Evolutionary conservation across 1,139 yeast genomes (phyloP).

Genomic region (Ogataea hybrid): DNA sequence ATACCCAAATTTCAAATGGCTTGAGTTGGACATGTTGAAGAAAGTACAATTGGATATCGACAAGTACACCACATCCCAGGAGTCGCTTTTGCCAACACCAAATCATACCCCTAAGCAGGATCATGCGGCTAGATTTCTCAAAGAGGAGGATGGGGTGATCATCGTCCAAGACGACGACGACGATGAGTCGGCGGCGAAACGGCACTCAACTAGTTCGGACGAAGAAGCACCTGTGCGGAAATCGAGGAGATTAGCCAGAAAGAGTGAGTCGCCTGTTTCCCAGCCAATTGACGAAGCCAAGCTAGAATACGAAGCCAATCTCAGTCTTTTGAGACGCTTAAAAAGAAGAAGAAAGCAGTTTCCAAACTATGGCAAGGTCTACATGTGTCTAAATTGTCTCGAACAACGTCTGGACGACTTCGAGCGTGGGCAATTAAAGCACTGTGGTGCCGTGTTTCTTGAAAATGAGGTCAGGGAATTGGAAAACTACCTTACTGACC

Average conservation of each 20-base stretch:
- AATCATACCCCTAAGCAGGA: constrained; percentile 21
- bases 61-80: constrained; percentile 2
- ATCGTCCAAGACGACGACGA: constrained; percentile 13
- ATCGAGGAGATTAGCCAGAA: constrained; percentile 18
- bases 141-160: constrained; percentile 25
- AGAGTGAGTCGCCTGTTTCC: constrained; percentile 5
- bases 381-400: constrained; percentile 22
- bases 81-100: constrained; percentile 26
- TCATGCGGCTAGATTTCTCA: constrained; percentile 13
- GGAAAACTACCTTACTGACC: constrained; percentile 15
- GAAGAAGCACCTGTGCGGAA: constrained; percentile 12
- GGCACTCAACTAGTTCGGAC: constrained; percentile 6
- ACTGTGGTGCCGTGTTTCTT: constrained; percentile 8
- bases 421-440: constrained; percentile 2
- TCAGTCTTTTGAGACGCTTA: constrained; percentile 16
- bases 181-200: constrained; percentile 18
- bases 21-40: constrained; percentile 28
- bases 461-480: constrained; percentile 15
- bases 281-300: constrained; percentile 2
- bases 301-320: constrained; percentile 6
- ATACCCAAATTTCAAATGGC: constrained; percentile 33
- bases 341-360: constrained; percentile 21
- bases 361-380: constrained; percentile 22
- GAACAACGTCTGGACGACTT: constrained; percentile 7
- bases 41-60: constrained; percentile 14